Evolutionary conservation across 306 rosid genomes (phyloP), one percentile per base, ranked within the genome.

Genomic region (Quercus engelmannii): DNA sequence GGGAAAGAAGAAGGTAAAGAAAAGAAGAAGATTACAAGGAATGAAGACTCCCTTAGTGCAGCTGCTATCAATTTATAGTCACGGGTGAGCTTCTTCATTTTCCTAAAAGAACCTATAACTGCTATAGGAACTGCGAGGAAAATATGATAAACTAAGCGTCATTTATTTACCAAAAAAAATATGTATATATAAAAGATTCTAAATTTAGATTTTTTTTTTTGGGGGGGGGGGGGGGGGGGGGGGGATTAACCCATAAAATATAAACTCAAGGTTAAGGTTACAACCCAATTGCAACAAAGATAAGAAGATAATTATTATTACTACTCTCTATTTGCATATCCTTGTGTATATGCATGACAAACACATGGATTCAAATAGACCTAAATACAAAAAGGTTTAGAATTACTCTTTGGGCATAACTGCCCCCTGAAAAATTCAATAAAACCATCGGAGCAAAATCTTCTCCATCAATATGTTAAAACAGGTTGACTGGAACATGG

Each of bases 41-140:
- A 80, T 38, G 96, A 86, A 72, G 98, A 96, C 55, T 93, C 97
- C 90, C 86, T 84, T 81, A 96, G 81, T 38, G 96, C 98, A 82
- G 87, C 88, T 23, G 73, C 87, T 76, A 96, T 85, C 41, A 85
- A 67, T 41, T 86, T 78, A 82, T 87, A 52, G 76, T 93, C 87
- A 76, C 77, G 85, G 20, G 86, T 82, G 76, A 96, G 94, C 87
- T 82, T 96, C 85, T 91, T 93, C 85, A 92, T 83, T 86, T 91
- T 96, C 79, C 84, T 96, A 85, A 93, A 96, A 79, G 98, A 85
- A 79, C 94, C 94, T 82, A 96, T 78, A 51, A 89, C 82, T 58
- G 91, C 76, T 58, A 91, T 25, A 25, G 97, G 93, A 88, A 93
- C 98, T 96, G 93, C 93, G 87, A 64, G 77, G 78, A 81, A 79